Conservation (phyloP, 345 rosid species). For the Syzygium aqueum region DNA sequence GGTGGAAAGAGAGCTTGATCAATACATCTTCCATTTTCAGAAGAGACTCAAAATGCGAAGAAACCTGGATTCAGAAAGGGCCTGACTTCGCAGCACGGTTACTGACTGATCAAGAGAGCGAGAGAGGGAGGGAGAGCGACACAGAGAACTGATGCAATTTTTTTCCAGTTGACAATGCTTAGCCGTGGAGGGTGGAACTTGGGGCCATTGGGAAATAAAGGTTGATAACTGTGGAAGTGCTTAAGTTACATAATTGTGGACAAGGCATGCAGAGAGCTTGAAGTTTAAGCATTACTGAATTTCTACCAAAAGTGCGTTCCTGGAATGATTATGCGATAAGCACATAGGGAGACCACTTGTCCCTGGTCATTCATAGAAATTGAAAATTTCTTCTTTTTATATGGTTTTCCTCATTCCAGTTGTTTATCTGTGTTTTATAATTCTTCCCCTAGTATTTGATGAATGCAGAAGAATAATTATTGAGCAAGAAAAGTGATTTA, state of each 20-base stretch:
- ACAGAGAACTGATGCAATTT: background rate
- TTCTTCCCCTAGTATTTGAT: background rate
- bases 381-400: background rate
- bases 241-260: background rate
- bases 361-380: background rate
- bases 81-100: background rate
- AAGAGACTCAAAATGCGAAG: background rate
- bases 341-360: background rate
- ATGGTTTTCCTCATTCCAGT: background rate
- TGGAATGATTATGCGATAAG: background rate
- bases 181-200: background rate
- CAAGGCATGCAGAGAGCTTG: background rate
- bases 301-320: background rate
- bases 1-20: background rate
- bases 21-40: background rate
- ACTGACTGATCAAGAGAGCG: background rate
- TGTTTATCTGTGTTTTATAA: background rate
- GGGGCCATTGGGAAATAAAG: background rate
- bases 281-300: background rate
- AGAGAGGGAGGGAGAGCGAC: background rate
- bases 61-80: background rate
- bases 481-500: background rate
- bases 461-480: background rate
- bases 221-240: background rate
- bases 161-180: background rate